Conservation (phyloP, 306 rosid species). For the Glycine tomentella region DNA sequence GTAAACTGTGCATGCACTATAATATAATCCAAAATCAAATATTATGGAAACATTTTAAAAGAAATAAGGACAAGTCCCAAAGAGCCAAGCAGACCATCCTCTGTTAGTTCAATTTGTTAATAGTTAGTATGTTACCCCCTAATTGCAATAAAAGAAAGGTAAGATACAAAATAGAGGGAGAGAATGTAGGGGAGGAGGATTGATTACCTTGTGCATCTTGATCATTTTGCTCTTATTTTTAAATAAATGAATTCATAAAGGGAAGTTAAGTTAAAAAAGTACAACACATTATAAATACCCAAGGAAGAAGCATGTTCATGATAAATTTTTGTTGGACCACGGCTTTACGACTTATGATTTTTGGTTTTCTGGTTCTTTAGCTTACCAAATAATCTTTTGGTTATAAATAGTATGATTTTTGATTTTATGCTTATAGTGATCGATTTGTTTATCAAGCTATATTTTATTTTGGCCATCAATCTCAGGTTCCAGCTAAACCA, state of each 20-base stretch:
- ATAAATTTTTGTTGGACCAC: background rate
- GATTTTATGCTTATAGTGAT: background rate
- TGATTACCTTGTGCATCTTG: no score
- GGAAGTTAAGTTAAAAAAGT: no score
- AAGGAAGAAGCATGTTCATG: background rate
- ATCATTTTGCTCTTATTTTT: no score
- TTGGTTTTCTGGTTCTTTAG: background rate
- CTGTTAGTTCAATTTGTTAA: background rate
- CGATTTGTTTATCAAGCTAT: background rate
- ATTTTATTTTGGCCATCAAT: conserved; percentile 17
- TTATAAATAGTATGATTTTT: background rate
- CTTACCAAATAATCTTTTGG: background rate
- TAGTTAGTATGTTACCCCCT: background rate
- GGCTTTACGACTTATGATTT: background rate
- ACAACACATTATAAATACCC: background rate
- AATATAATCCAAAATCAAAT: no score
- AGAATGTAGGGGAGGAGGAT: background rate
- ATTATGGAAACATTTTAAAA: background rate
- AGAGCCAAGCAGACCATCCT: background rate
- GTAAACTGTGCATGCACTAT: no score
- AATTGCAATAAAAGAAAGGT: background rate
- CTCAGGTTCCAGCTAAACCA: conserved; percentile 97
- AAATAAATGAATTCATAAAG: no score
- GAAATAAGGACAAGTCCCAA: background rate
- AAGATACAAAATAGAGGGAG: background rate